phyloP scores from a whole-genome alignment of 2,329 filamentous ascomycete genomes.

The Didymella keratinophila region DNA sequence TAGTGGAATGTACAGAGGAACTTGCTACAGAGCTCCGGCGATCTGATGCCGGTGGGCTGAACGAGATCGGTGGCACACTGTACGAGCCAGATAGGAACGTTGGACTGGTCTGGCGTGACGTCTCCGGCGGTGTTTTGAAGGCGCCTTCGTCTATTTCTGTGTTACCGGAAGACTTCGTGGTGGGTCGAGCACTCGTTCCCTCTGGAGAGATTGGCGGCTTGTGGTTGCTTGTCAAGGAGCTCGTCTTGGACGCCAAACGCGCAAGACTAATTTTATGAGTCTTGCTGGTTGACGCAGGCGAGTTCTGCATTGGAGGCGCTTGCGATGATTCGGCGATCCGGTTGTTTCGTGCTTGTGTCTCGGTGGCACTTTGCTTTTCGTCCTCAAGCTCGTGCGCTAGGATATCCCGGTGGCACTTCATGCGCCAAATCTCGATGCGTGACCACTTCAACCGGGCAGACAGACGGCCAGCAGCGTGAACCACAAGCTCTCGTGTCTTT shows the following conservation, averaged over 20 bases:
- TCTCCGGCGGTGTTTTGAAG: slow-evolving; percentile 58
- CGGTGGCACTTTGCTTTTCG: slow-evolving; percentile 61
- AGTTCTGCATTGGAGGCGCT: slow-evolving; percentile 31
- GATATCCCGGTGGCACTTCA: slow-evolving; percentile 90
- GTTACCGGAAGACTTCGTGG: slow-evolving; percentile 48
- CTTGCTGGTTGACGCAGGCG: slow-evolving; percentile 37
- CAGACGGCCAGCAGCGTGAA: slow-evolving; percentile 84
- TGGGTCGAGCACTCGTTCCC: slow-evolving; percentile 38
- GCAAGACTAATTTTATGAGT: slow-evolving; percentile 44
- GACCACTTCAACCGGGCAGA: slow-evolving; percentile 92
- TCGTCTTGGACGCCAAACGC: slow-evolving; percentile 49
- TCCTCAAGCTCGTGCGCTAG: slow-evolving; percentile 85
- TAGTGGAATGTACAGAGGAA: slow-evolving; percentile 47
- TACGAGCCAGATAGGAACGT: slow-evolving; percentile 41
- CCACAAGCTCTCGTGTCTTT: slow-evolving; percentile 85
- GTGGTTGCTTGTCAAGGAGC: slow-evolving; percentile 39
- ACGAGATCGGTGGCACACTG: slow-evolving; percentile 43
- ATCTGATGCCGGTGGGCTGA: slow-evolving; percentile 43
- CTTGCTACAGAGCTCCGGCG: slow-evolving; percentile 44
- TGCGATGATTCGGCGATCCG: slow-evolving; percentile 34
- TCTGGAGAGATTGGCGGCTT: slow-evolving; percentile 46
- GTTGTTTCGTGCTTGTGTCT: slow-evolving; percentile 40
- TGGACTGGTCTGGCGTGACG: slow-evolving; percentile 48
- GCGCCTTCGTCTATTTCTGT: slow-evolving; percentile 52
- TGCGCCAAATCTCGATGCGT: slow-evolving; percentile 90